A percentile compares a stretch with the other conserved stretches of the same genome.
phyloP scores from a whole-genome alignment of 2,329 filamentous ascomycete genomes.

The Alternaria burnsii region DNA sequence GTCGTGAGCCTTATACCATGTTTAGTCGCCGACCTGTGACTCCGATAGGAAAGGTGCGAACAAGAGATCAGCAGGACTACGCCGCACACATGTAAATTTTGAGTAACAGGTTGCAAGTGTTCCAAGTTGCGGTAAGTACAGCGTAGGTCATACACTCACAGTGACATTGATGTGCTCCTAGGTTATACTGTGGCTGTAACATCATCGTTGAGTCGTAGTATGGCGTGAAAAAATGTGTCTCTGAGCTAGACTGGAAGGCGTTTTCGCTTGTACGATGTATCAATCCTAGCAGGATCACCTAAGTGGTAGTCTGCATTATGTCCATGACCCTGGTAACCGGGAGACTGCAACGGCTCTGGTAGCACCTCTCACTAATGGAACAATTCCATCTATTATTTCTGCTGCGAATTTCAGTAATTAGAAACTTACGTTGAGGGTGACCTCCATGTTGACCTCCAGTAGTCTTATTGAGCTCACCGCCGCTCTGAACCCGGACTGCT shows the following conservation, averaged over 20 bases:
- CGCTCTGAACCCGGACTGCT: not conserved
- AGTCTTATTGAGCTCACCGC: not conserved
- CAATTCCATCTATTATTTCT: too few relatives aligned
- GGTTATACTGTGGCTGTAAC: not conserved
- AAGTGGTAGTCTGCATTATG: not conserved
- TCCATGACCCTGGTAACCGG: not conserved
- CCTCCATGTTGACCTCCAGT: not conserved
- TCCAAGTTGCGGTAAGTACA: not conserved
- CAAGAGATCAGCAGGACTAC: not conserved
- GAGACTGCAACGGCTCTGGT: not conserved
- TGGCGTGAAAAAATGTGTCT: not conserved
- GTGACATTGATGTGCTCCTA: not conserved
- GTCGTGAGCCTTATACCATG: not conserved
- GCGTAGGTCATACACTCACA: not conserved
- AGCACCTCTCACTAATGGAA: not conserved
- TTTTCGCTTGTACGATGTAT: not conserved
- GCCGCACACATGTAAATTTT: not conserved
- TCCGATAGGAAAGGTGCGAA: not conserved
- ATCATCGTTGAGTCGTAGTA: not conserved
- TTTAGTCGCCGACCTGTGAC: not conserved
- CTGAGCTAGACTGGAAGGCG: not conserved
- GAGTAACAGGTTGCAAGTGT: not conserved
- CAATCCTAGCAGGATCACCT: not conserved
- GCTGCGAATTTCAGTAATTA: not conserved
- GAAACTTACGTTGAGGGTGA: too few relatives aligned